Percentiles rank a stretch among this genome's conserved stretches.
These are phyloP conservation scores for Ilyonectria robusta DNA, from an alignment of 2,329 filamentous ascomycete genomes.

Conservation along the genomic window DNA sequence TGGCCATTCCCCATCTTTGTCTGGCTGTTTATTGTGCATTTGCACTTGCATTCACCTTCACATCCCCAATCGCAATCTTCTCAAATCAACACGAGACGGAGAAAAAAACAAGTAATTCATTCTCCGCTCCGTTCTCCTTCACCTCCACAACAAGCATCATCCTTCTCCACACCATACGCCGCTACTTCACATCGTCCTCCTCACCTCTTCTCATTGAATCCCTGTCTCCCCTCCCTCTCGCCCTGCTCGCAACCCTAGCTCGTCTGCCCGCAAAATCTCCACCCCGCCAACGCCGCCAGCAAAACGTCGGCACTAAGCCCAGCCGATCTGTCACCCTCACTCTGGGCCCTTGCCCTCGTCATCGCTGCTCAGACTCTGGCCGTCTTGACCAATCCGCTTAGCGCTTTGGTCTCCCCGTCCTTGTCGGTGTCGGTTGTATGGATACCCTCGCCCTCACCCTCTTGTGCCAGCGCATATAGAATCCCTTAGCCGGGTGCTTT, in stretches of 20 bases:
- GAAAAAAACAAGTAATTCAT: background rate
- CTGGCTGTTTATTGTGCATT: slow-evolving; percentile 3
- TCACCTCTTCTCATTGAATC: slow-evolving; percentile 25
- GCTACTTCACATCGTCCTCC: background rate
- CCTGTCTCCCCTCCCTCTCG: slow-evolving; percentile 28
- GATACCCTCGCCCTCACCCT: slow-evolving; percentile 35
- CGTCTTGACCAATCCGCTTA: slow-evolving; percentile 16
- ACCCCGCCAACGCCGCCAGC: slow-evolving; percentile 40
- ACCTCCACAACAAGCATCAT: slow-evolving; percentile 19
- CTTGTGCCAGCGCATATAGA: slow-evolving; percentile 45
- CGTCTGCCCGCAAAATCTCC: slow-evolving; percentile 29
- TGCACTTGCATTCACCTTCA: background rate
- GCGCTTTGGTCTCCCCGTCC: slow-evolving; percentile 27
- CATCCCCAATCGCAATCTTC: slow-evolving; percentile 7
- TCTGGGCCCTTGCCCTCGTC: slow-evolving; percentile 34
- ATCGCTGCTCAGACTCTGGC: slow-evolving; percentile 35
- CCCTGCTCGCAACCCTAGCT: slow-evolving; percentile 28
- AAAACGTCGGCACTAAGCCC: slow-evolving; percentile 33
- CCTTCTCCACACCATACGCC: slow-evolving; percentile 19
- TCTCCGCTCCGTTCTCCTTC: slow-evolving; percentile 20
- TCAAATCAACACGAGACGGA: background rate
- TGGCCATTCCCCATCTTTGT: slow-evolving; percentile 3
- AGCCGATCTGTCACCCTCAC: slow-evolving; percentile 13
- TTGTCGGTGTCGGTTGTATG: slow-evolving; percentile 32
- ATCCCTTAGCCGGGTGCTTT: slow-evolving; percentile 37